Base-by-base conservation (phyloP, 768 basidiomycete genomes). In the Serendipita sp. region DNA sequence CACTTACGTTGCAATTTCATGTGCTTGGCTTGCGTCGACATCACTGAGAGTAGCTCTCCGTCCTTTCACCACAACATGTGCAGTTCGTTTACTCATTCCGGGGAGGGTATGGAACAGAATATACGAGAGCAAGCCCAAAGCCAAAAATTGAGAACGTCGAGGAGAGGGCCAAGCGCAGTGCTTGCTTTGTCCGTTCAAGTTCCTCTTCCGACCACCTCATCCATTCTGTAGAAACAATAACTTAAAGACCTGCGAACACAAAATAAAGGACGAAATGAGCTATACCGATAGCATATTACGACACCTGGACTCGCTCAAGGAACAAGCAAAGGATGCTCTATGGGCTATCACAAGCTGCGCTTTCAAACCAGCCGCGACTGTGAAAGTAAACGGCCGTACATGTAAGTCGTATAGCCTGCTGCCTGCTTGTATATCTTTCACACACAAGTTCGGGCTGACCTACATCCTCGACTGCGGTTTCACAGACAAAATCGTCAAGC, bases 311-410 rank as follows among this genome's bases (percentile, higher is more conserved):
- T 82, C 73, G 62, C 68, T 87, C 65, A 83, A 83, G 67, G 87
- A 87, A 69, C 85, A 85, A 67, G 83, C 83, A 16, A 90, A 88
- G 70, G 91, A 94, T 71, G 86, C 87, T 0, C 72, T 92, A 11
- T 88, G 83, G 79, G 88, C 87, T 6, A 74, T 94, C 29, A 84
- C 90, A 0, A 87, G 87, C 10, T 90, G 89, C 73, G 72, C 89
- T 44, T 91, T 86, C 75, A 82, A 83, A 71, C 86, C 84, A 71
- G 81, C 89, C 48, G 86, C 91, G 15, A 91, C 84, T 65, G 80
- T 97, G 66, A 96, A 98, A 77, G 93, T 99, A 66, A 96, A 95
- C 69, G 95, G 95, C 43, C 82, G 95, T 68, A 89, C 91, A 44
- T 98, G 88, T 90, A 69, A 79, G 85, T 80, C 64, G 15, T 37